phyloP scores from a whole-genome alignment of 2,329 filamentous ascomycete species.

The Venturia asperata region DNA sequence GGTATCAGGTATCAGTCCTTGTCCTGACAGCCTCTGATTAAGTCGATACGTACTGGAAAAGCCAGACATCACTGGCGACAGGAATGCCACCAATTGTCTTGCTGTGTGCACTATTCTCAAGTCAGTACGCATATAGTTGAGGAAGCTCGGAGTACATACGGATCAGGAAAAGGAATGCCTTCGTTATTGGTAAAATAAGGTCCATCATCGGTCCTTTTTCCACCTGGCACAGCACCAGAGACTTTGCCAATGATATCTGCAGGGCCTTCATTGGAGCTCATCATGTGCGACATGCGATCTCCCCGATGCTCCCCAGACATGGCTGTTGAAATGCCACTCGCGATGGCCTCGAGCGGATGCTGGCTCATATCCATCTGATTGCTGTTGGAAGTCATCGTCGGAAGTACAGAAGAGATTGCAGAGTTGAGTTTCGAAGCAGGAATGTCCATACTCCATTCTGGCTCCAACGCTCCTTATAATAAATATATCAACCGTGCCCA shows the following conservation, averaged over 20 bases:
- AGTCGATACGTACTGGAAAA: constrained; percentile 36
- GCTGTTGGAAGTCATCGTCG: constrained; percentile 23
- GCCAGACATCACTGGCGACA: constrained; percentile 44
- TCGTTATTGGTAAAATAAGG: constrained; percentile 51
- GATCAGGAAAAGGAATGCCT: constrained; percentile 45
- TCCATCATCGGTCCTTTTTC: constrained; percentile 44
- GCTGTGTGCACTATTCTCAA: constrained; percentile 35
- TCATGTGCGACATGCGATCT: constrained; percentile 36
- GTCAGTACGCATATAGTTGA: constrained; percentile 8
- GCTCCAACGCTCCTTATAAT: not conserved
- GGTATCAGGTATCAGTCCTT: not conserved
- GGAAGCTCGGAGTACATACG: constrained; percentile 26
- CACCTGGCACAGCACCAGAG: constrained; percentile 39
- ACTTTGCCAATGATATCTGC: constrained; percentile 47
- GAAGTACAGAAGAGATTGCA: not conserved
- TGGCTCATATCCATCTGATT: constrained; percentile 31
- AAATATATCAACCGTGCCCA: not conserved
- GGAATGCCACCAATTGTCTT: constrained; percentile 49
- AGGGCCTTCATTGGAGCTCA: constrained; percentile 46
- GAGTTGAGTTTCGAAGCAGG: constrained; percentile 13
- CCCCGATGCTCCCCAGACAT: constrained; percentile 34
- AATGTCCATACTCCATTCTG: constrained; percentile 9
- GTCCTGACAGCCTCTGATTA: not conserved
- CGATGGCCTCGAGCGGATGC: constrained; percentile 38
- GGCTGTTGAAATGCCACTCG: constrained; percentile 36